A percentile compares a stretch with the other conserved stretches of the same genome.
Conservation (phyloP, 2,329 filamentous ascomycete genomes). For the Hypoxylon rubiginosum region DNA sequence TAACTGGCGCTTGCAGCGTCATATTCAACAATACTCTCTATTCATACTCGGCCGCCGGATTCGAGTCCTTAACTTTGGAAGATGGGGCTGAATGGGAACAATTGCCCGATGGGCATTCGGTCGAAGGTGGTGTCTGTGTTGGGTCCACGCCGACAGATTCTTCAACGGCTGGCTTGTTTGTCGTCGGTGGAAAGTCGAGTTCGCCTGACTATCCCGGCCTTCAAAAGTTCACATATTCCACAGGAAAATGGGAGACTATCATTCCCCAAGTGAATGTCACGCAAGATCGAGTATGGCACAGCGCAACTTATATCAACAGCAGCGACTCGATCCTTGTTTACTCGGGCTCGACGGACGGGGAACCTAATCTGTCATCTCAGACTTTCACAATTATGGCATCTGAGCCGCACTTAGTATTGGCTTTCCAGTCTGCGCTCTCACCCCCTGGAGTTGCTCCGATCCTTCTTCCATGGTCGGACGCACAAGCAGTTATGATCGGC, state of each 20-base stretch:
- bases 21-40: constrained; percentile 87
- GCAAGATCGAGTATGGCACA: constrained; percentile 80
- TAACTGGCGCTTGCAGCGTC: constrained; percentile 85
- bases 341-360: constrained; percentile 77
- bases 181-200: constrained; percentile 79
- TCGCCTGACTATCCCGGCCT: constrained; percentile 76
- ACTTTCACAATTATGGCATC: constrained; percentile 80
- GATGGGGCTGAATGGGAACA: constrained; percentile 79
- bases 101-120: constrained; percentile 74
- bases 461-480: constrained; percentile 79
- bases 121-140: constrained; percentile 83
- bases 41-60: constrained; percentile 80
- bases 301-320: constrained; percentile 78
- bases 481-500: constrained; percentile 80
- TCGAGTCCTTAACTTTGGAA: constrained; percentile 79
- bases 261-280: constrained; percentile 64
- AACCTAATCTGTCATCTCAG: constrained; percentile 71
- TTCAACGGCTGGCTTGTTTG: constrained; percentile 75
- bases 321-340: constrained; percentile 83
- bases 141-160: constrained; percentile 73
- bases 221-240: constrained; percentile 73
- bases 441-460: constrained; percentile 77
- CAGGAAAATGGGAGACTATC: constrained; percentile 66
- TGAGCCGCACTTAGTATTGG: constrained; percentile 72
- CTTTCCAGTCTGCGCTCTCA: constrained; percentile 69